A percentile compares a stretch with the other conserved stretches of the same genome.
Conservation (phyloP, 2,329 filamentous ascomycete species). For the Rachicladosporium sp. region DNA sequence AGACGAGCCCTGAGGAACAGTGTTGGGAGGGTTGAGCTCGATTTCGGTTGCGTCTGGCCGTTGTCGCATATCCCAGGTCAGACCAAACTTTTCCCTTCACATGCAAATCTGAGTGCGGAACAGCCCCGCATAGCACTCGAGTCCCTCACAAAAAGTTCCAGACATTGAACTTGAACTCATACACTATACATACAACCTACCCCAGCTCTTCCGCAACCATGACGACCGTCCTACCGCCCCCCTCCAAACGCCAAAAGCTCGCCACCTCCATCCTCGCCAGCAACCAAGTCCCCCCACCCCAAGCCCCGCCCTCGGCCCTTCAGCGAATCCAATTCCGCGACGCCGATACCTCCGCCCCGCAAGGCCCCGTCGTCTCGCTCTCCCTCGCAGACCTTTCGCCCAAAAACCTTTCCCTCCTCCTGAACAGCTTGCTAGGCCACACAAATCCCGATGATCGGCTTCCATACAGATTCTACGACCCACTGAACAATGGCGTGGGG, state of each 20-base stretch:
- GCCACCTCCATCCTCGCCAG: constrained; percentile 59
- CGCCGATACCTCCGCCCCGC: constrained; percentile 56
- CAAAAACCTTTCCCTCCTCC: constrained; percentile 74
- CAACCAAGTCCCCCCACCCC: constrained; percentile 62
- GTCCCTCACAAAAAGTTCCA: no score
- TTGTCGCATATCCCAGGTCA: no score
- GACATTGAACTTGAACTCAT: no score
- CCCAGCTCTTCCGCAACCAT: constrained; percentile 33
- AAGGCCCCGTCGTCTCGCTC: constrained; percentile 59
- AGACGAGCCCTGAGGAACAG: no score
- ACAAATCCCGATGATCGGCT: constrained; percentile 49
- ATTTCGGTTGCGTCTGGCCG: no score
- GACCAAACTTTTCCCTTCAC: no score
- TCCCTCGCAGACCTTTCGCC: constrained; percentile 75
- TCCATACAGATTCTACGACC: constrained; percentile 52
- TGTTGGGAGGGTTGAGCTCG: no score
- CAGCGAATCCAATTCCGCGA: constrained; percentile 68
- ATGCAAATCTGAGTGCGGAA: no score
- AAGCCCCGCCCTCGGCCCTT: constrained; percentile 53
- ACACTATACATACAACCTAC: no score
- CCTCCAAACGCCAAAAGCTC: constrained; percentile 75
- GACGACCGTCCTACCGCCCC: constrained; percentile 72
- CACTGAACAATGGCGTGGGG: constrained; percentile 24
- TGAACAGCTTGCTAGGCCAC: constrained; percentile 68
- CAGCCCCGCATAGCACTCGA: no score